Evolutionary conservation across 2,329 filamentous ascomycete genomes (phyloP).

Genomic region (Pyrenophora seminiperda): DNA sequence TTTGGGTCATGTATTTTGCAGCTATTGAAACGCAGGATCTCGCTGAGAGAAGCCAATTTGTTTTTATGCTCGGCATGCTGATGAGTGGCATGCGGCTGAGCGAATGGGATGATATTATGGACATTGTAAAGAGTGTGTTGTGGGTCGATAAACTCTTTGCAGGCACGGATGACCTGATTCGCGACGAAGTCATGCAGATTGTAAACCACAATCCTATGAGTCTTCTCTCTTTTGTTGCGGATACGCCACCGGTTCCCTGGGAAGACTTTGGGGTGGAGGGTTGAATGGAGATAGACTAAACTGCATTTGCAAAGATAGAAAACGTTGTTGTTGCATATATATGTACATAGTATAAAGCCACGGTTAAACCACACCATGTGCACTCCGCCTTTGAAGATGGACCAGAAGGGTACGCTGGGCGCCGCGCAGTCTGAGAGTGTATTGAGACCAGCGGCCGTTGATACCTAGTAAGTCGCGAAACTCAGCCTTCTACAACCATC

Average conservation of each 20-base stretch:
- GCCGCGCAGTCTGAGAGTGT: conserved; percentile 13
- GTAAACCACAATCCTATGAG: conserved; percentile 14
- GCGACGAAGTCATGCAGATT: conserved; percentile 35
- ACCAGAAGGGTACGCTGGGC: conserved; percentile 23
- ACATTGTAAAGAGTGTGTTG: conserved; percentile 33
- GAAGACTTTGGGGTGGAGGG: conserved; percentile 11
- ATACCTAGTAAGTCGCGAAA: too few relatives aligned
- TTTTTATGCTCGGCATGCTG: conserved; percentile 34
- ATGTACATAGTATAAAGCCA: background rate
- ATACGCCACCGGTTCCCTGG: conserved; percentile 5
- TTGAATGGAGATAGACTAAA: conserved; percentile 17
- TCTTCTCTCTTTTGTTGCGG: conserved; percentile 7
- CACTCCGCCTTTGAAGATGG: conserved; percentile 17
- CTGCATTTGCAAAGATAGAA: conserved; percentile 13
- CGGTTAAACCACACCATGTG: too few relatives aligned
- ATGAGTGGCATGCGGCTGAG: conserved; percentile 29
- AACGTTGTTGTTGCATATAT: conserved; percentile 21
- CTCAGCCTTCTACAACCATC: background rate
- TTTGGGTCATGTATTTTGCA: conserved; percentile 37
- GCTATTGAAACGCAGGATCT: conserved; percentile 33
- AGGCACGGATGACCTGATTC: conserved; percentile 29
- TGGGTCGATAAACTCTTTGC: conserved; percentile 39
- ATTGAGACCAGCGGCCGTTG: too few relatives aligned
- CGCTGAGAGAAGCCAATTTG: conserved; percentile 32
- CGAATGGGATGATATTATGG: conserved; percentile 32